A percentile compares a stretch with the other conserved stretches of the same genome.
These are phyloP conservation scores for Fusarium multiceps DNA, from an alignment of 2,329 filamentous ascomycete species.

Conservation along the genomic window DNA sequence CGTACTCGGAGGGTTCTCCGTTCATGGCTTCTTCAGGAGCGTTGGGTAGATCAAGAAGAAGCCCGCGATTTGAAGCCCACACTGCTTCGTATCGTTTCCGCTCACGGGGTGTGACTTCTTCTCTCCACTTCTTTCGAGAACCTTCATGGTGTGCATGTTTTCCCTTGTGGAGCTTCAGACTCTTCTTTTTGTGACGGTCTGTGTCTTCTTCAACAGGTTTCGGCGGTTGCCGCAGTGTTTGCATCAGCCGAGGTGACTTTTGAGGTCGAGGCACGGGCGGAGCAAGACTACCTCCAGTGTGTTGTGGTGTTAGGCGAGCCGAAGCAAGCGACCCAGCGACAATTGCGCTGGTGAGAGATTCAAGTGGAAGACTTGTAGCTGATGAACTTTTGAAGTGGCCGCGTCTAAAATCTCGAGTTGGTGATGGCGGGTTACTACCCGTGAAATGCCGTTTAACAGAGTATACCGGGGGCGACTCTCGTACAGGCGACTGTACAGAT, in stretches of 20 bases:
- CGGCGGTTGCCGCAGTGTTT: slow-evolving; percentile 71
- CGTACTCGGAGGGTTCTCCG: slow-evolving; percentile 58
- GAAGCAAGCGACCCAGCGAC: slow-evolving; percentile 79
- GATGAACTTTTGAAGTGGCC: slow-evolving; percentile 45
- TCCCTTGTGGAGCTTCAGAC: slow-evolving; percentile 61
- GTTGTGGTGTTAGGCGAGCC: slow-evolving; percentile 61
- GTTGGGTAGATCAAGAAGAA: slow-evolving; percentile 54
- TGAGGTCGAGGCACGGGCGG: slow-evolving; percentile 56
- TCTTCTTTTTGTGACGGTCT: slow-evolving; percentile 61
- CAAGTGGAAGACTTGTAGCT: slow-evolving; percentile 62
- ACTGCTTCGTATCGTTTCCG: slow-evolving; percentile 85
- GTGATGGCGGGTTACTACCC: slow-evolving; percentile 50
- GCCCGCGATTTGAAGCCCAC: slow-evolving; percentile 83
- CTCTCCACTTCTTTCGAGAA: slow-evolving; percentile 79
- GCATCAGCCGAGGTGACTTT: slow-evolving; percentile 67
- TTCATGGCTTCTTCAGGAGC: slow-evolving; percentile 33
- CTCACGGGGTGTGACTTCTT: slow-evolving; percentile 76
- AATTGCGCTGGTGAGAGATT: slow-evolving; percentile 78
- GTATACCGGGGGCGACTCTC: slow-evolving; percentile 43
- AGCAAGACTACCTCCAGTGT: slow-evolving; percentile 52
- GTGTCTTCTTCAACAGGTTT: slow-evolving; percentile 65
- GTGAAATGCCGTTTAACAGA: slow-evolving; percentile 26
- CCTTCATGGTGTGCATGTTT: slow-evolving; percentile 83
- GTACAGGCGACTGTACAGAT: slow-evolving; percentile 50
- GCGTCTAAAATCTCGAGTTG: slow-evolving; percentile 51